Evolutionary conservation across 1,139 yeast genomes (phyloP).

Genomic region (Saccharomyces hybrid): DNA sequence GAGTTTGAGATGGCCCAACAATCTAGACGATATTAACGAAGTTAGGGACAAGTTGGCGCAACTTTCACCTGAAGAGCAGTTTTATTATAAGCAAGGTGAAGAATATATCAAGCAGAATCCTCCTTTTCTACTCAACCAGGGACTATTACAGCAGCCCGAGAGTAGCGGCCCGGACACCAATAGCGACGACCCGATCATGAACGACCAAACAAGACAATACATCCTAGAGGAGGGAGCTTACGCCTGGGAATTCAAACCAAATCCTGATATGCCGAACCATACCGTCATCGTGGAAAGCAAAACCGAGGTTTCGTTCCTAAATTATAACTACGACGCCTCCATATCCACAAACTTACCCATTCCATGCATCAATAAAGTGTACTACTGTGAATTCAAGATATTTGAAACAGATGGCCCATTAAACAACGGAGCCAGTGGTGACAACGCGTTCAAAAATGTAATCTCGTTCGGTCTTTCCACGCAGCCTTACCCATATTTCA

Average conservation of each 20-base stretch:
- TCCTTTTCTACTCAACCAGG: constrained; percentile 39
- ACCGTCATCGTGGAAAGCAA: constrained; percentile 60
- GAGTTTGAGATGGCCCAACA: constrained; percentile 41
- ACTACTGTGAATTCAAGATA: constrained; percentile 80
- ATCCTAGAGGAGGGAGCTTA: constrained; percentile 89
- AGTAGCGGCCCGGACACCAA: constrained; percentile 23
- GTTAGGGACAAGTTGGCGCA: constrained; percentile 58
- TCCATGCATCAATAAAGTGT: constrained; percentile 78
- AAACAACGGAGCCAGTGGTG: constrained; percentile 39
- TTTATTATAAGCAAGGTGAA: constrained; percentile 57
- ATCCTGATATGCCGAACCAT: constrained; percentile 50
- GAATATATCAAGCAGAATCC: constrained; percentile 48
- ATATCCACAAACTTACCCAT: constrained; percentile 81
- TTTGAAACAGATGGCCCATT: constrained; percentile 34
- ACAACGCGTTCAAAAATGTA: constrained; percentile 12
- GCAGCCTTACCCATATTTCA: constrained; percentile 81
- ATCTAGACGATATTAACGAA: constrained; percentile 58
- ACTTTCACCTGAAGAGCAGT: constrained; percentile 66
- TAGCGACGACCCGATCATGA: constrained; percentile 42
- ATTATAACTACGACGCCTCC: constrained; percentile 63
- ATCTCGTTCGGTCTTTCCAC: constrained; percentile 76
- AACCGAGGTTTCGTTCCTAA: constrained; percentile 69
- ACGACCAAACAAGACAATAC: constrained; percentile 38
- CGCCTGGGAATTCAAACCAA: constrained; percentile 89
- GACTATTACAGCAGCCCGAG: constrained; percentile 6